Evolutionary conservation across 1,284 basidiomycete species (phyloP).

Genomic region (Retiboletus fuscus): DNA sequence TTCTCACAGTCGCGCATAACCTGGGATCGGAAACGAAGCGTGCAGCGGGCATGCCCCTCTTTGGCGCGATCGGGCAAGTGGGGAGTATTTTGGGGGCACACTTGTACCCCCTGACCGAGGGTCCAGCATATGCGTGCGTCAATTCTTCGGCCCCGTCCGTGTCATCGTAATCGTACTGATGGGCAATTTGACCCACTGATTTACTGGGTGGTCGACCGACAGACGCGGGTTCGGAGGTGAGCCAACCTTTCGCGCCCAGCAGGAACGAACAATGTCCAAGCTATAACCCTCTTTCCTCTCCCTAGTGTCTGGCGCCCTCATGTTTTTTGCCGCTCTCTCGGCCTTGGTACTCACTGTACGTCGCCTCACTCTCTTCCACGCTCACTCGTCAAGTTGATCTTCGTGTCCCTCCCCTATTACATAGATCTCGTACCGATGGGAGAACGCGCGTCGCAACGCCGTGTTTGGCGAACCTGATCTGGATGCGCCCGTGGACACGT

Average conservation of each 20-base stretch:
- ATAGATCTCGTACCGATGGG: constrained; percentile 71
- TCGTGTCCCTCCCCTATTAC: background rate
- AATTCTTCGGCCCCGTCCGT: too few relatives aligned
- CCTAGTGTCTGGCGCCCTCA: constrained; percentile 65
- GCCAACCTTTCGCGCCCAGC: background rate
- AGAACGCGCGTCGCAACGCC: constrained; percentile 69
- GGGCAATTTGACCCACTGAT: background rate
- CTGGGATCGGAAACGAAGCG: constrained; percentile 83
- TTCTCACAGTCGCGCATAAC: constrained; percentile 70
- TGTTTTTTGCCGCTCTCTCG: constrained; percentile 68
- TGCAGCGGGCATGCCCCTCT: constrained; percentile 79
- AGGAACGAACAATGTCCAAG: background rate
- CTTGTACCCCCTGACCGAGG: constrained; percentile 72
- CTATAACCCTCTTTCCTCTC: background rate
- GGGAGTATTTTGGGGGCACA: constrained; percentile 80
- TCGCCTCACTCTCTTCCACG: background rate
- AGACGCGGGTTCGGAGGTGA: constrained; percentile 47
- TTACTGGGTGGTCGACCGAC: background rate
- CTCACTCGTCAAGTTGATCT: background rate
- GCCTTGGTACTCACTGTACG: constrained; percentile 66
- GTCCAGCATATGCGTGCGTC: constrained; percentile 70
- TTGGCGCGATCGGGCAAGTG: constrained; percentile 80
- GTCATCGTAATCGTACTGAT: constrained; percentile 17
- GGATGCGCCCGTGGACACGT: constrained; percentile 69
- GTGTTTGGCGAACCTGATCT: constrained; percentile 64